A percentile compares a stretch with the other conserved stretches of the same genome.
Evolutionary conservation across 768 basidiomycete species (phyloP).

Genomic region (Boletus sensibilis): DNA sequence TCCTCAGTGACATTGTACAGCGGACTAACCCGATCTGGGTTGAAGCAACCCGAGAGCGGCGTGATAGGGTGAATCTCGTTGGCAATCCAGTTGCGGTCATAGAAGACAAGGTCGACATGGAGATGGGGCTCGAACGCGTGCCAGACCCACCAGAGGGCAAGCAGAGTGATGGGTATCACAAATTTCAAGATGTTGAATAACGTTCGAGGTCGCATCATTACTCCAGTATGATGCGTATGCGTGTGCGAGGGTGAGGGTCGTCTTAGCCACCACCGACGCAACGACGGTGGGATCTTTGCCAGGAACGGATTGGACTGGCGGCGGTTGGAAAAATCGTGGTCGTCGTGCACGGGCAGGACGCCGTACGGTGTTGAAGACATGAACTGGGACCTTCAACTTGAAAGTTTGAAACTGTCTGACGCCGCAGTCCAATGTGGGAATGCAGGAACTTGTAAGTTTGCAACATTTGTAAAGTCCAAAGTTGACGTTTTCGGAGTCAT

Average conservation of each 20-base stretch:
- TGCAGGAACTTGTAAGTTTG: not conserved
- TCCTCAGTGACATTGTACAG: conserved; percentile 66
- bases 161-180: conserved; percentile 35
- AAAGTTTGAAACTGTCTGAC: not conserved
- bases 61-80: conserved; percentile 65
- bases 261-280: conserved; percentile 12
- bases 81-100: conserved; percentile 70
- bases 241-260: not conserved
- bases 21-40: conserved; percentile 54
- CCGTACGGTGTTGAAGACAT: conserved; percentile 14
- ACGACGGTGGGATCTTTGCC: not conserved
- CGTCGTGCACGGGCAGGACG: conserved; percentile 12
- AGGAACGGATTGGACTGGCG: not conserved
- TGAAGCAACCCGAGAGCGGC: conserved; percentile 75
- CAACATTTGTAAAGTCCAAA: not conserved
- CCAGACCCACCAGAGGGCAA: conserved; percentile 38
- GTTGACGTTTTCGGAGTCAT: too few relatives aligned
- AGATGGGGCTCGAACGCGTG: conserved; percentile 62
- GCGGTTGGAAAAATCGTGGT: conserved; percentile 1
- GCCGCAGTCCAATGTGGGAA: not conserved
- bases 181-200: conserved; percentile 43
- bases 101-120: conserved; percentile 83
- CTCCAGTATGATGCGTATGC: not conserved
- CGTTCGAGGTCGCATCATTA: conserved; percentile 32
- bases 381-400: not conserved